Base-by-base conservation (phyloP, 441 rosid genomes). In the Erysimum cheiri region DNA sequence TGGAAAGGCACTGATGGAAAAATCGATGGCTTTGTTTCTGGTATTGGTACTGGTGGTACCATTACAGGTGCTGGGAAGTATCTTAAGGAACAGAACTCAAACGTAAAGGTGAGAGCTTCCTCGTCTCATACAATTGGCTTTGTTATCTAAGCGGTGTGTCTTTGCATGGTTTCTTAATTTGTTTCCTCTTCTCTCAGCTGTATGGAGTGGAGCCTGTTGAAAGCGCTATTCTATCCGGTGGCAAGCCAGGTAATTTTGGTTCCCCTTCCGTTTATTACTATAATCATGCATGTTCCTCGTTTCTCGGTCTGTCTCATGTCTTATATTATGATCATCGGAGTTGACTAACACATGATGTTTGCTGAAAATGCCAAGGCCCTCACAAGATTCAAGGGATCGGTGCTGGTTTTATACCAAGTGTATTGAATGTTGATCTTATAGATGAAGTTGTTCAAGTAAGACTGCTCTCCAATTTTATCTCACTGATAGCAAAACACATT, bases 361-460 rank as follows among this genome's bases (percentile, higher is more conserved):
- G 39, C 40, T 64, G 44, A 52, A 64, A 65, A 50, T 65, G 52
- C 1, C 1, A 46, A 92, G 96, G 98, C 44, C 95, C 98, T 6
- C 96, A 87, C 82, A 92, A 88, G 80, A 90, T 92, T 81, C 98
- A 92, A 81, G 98, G 98, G 73, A 90, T 90, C 9, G 96, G 96
- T 37, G 98, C 98, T 67, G 95, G 95, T 7, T 90, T 92, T 58
- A 37, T 88, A 56, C 98, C 98, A 0, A 76, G 95, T 67, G 94
- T 92, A 69, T 75, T 92, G 85, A 84, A 88, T 49, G 90, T 87
- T 39, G 72, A 73, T 74, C 55, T 85, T 24, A 67, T 92, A 5
- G 89, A 92, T 80, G 96, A 90, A 88, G 81, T 92, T 64, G 60
- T 90, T 77, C 96, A 87, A 78, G 96, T 87, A 87, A 82, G 83